phyloP scores from a whole-genome alignment of 305 asterid genomes.

The Striga hermonthica region DNA sequence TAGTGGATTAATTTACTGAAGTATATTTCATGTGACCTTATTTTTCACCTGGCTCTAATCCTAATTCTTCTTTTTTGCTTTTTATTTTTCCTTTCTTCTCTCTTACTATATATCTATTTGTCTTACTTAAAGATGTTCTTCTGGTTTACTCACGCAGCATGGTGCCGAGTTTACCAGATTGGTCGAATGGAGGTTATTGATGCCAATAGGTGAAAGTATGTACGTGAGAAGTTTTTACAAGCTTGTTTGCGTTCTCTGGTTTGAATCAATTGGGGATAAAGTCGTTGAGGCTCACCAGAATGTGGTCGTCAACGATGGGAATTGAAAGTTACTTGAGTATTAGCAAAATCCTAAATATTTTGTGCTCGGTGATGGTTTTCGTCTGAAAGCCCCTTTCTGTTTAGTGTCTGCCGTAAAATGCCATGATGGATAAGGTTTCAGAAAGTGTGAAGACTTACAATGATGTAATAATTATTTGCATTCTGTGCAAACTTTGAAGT shows the following conservation, averaged over 20 bases:
- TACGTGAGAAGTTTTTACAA: slow-evolving; percentile 40
- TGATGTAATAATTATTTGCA: slow-evolving; percentile 31
- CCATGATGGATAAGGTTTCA: slow-evolving; percentile 38
- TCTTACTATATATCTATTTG: background rate
- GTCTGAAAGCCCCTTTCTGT: slow-evolving; percentile 31
- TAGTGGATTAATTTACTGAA: background rate
- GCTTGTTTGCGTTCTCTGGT: slow-evolving; percentile 55
- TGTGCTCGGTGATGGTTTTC: slow-evolving; percentile 43
- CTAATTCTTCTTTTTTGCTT: background rate
- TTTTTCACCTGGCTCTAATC: background rate
- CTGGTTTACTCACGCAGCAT: slow-evolving; percentile 45
- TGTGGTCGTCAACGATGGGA: slow-evolving; percentile 38
- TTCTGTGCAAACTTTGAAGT: slow-evolving; percentile 8
- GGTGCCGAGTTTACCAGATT: slow-evolving; percentile 71
- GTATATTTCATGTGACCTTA: background rate
- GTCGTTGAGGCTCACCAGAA: slow-evolving; percentile 33
- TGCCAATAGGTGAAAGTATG: slow-evolving; percentile 50
- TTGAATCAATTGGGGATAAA: slow-evolving; percentile 42
- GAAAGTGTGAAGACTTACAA: slow-evolving; percentile 16
- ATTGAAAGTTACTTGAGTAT: slow-evolving; percentile 28
- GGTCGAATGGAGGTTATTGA: slow-evolving; percentile 57
- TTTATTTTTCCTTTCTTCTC: background rate
- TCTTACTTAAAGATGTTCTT: background rate
- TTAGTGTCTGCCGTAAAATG: slow-evolving; percentile 32
- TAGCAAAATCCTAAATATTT: slow-evolving; percentile 26